Evolutionary conservation across 345 rosid genomes (phyloP), one percentile per base, ranked within the genome.

Genomic region (Eutrema japonicum): DNA sequence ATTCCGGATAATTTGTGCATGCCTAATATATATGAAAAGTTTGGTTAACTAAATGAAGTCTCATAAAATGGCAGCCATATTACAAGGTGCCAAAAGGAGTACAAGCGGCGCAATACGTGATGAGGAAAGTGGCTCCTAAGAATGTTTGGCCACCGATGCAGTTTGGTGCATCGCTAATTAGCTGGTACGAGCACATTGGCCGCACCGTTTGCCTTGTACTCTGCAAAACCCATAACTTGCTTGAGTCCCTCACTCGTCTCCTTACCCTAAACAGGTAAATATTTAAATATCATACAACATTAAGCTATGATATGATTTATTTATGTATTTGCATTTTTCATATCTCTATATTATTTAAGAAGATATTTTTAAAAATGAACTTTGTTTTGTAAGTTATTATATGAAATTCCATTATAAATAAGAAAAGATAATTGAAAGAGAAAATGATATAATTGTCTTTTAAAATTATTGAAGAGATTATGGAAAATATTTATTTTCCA

Each of bases 171-270:
- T 95, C 99, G 6, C 58, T 95, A 3, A 89, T 83, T 16, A 85
- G 91, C 74, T 90, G 98, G 98, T 95, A 95, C 51, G 99, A 95
- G 83, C 99, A 95, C 77, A 64, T 95, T 53, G 70, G 83, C 27
- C 84, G 98, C 69, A 89, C 98, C 18, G 63, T 90, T 58, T 84
- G 96, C 83, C 78, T 95, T 59, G 77, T 95, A 8, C 80, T 92
- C 5, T 83, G 91, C 86, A 95, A 92, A 78, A 87, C 89, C 71
- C 99, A 95, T 77, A 83, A 88, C 48, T 43, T 87, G 35, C 72
- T 92, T 91, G 96, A 92, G 60, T 87, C 78, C 71, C 80, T 95
- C 52, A 64, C 86, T 85, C 89, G 85, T 72, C 87, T 90, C 8
- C 69, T 92, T 73, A 82, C 88, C 36, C 73, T 90, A 80, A 91